Evolutionary conservation across 208 protist genomes (phyloP).

Genomic region (Crithidia sp.): DNA sequence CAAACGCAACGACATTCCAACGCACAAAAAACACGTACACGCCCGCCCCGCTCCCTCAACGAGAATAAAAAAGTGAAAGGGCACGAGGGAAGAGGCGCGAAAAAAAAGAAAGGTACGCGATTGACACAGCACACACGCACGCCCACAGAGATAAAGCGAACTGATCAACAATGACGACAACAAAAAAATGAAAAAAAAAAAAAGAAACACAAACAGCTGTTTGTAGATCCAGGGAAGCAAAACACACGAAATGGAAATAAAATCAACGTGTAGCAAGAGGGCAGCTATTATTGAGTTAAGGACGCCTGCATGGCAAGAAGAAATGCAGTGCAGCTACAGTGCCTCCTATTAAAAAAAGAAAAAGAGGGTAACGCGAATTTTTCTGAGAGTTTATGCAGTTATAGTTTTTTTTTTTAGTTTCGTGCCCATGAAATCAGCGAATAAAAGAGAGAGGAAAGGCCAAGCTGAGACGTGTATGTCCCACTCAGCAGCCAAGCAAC

Average conservation of each 20-base stretch:
- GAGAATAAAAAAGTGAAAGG: neutral
- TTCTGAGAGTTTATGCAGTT: neutral
- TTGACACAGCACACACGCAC: neutral
- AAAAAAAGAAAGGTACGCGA: slow-evolving; percentile 6
- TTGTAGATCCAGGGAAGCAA: no score
- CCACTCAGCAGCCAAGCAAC: neutral
- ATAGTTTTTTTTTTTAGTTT: neutral
- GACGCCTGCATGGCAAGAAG: no score
- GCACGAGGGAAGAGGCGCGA: neutral
- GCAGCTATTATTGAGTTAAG: no score
- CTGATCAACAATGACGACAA: no score
- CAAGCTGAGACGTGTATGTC: neutral
- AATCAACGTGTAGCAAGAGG: no score
- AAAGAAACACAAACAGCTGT: neutral
- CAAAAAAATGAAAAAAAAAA: neutral
- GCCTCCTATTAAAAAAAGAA: neutral
- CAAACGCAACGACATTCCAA: neutral
- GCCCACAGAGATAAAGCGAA: neutral
- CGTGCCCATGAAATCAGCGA: neutral
- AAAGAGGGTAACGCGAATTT: neutral
- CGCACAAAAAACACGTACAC: neutral
- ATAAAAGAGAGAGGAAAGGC: neutral
- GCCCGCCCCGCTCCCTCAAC: no score
- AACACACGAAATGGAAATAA: no score
- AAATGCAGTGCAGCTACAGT: neutral